A percentile compares a stretch with the other conserved stretches of the same genome.
Evolutionary conservation across 306 rosid genomes (phyloP).

Genomic region (Lathyrus sativus): DNA sequence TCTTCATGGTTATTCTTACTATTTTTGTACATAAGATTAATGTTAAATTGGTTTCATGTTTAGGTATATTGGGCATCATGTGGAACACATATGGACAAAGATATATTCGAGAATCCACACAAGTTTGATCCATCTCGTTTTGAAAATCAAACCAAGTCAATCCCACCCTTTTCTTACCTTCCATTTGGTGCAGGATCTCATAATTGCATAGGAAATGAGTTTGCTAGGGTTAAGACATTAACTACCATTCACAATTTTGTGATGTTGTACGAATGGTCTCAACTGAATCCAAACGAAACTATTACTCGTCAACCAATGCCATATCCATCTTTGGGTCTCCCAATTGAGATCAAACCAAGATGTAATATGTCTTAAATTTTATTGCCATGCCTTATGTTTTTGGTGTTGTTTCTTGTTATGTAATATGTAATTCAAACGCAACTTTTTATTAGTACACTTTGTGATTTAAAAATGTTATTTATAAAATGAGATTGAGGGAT

Average conservation of each 20-base stretch:
- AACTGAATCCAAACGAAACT: slow-evolving; percentile 40
- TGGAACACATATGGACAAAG: slow-evolving; percentile 51
- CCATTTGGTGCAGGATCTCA: slow-evolving; percentile 57
- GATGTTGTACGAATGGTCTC: slow-evolving; percentile 53
- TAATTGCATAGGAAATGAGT: slow-evolving; percentile 55
- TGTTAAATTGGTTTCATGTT: background rate
- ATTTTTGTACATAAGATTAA: background rate
- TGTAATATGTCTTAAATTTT: slow-evolving; percentile 29
- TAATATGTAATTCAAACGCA: background rate
- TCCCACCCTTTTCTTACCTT: slow-evolving; percentile 53
- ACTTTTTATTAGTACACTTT: too few relatives aligned
- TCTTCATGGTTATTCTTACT: too few relatives aligned
- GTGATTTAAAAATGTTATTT: too few relatives aligned
- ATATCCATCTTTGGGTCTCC: slow-evolving; percentile 55
- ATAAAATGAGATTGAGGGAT: too few relatives aligned
- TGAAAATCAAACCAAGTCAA: slow-evolving; percentile 50
- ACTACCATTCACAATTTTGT: slow-evolving; percentile 51
- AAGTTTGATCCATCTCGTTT: slow-evolving; percentile 55
- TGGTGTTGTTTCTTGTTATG: background rate
- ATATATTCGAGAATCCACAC: slow-evolving; percentile 44
- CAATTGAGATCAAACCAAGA: slow-evolving; percentile 52
- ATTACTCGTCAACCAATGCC: slow-evolving; percentile 59
- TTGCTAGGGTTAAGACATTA: slow-evolving; percentile 56
- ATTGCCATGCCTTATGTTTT: background rate
- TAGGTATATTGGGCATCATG: slow-evolving; percentile 52